phyloP scores from a whole-genome alignment of 352 stramenopile genomes.

The Phytophthora megakarya region DNA sequence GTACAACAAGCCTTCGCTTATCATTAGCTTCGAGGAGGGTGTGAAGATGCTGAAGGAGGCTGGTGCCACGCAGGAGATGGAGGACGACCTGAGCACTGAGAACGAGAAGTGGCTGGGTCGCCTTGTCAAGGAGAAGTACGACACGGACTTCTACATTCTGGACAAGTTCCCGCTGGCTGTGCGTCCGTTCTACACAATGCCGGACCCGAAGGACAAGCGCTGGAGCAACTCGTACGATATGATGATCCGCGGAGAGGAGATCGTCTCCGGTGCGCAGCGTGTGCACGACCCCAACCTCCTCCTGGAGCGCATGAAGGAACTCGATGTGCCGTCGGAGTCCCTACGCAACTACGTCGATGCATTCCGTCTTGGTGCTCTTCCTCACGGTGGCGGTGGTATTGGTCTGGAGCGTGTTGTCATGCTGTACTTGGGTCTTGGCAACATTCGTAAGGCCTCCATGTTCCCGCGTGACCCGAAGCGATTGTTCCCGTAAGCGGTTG shows the following conservation, averaged over 20 bases:
- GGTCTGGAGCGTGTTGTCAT: constrained; percentile 99
- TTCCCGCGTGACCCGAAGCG: constrained; percentile 97
- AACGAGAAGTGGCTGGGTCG: constrained; percentile 98
- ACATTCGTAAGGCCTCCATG: constrained; percentile 99
- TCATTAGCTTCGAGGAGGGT: constrained; percentile 94
- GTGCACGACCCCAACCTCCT: constrained; percentile 97
- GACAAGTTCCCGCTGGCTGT: constrained; percentile 99
- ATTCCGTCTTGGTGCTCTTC: constrained; percentile 98
- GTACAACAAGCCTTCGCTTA: constrained; percentile 94
- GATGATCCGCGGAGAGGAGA: constrained; percentile 99
- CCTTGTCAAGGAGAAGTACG: constrained; percentile 98
- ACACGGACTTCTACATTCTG: constrained; percentile 99
- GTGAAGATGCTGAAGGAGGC: constrained; percentile 92
- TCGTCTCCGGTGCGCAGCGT: constrained; percentile 99
- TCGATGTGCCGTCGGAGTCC: constrained; percentile 85
- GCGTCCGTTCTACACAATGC: constrained; percentile 99
- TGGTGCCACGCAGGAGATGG: constrained; percentile 71
- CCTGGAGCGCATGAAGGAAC: constrained; percentile 87
- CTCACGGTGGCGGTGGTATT: constrained; percentile 98
- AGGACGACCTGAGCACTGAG: constrained; percentile 91
- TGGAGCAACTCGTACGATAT: constrained; percentile 99
- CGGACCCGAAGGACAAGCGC: constrained; percentile 93
- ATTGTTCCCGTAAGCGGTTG: constrained; percentile 61
- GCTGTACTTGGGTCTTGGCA: constrained; percentile 98
- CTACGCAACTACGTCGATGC: constrained; percentile 98